Conservation (phyloP, 2,329 filamentous ascomycete species). For the Biscogniauxia mediterranea region DNA sequence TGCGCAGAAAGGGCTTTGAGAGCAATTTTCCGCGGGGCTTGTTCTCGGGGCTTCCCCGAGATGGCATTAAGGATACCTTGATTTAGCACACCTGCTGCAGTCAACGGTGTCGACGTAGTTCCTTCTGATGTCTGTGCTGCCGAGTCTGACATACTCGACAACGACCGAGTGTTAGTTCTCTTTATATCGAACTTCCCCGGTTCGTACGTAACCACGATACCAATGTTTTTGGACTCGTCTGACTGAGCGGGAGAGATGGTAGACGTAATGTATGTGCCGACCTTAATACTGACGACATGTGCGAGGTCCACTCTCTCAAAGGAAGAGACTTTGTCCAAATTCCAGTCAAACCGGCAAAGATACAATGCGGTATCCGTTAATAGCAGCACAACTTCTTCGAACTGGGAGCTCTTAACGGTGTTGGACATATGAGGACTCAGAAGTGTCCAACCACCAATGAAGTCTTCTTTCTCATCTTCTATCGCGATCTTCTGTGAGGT, state of each 20-base stretch:
- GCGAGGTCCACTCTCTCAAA: constrained; percentile 83
- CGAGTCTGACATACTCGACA: constrained; percentile 54
- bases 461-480: constrained; percentile 76
- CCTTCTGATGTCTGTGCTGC: constrained; percentile 16
- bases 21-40: constrained; percentile 44
- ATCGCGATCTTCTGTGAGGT: constrained; percentile 84
- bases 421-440: constrained; percentile 72
- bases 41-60: constrained; percentile 27
- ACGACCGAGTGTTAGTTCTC: constrained; percentile 80
- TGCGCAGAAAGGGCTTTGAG: constrained; percentile 56
- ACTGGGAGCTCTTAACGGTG: constrained; percentile 66
- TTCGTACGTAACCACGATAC: constrained; percentile 76
- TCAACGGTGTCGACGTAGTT: constrained; percentile 6
- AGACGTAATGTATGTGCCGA: constrained; percentile 87
- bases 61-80: constrained; percentile 26
- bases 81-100: constrained; percentile 19
- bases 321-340: constrained; percentile 86
- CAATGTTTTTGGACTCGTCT: constrained; percentile 78
- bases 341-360: constrained; percentile 90
- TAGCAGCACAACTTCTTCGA: constrained; percentile 86
- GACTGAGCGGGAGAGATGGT: constrained; percentile 75
- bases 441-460: constrained; percentile 87
- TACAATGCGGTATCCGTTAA: constrained; percentile 85
- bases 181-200: constrained; percentile 69
- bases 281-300: constrained; percentile 69